Evolutionary conservation across 2,329 filamentous ascomycete genomes (phyloP).

Genomic region (Sarocladium strictum): DNA sequence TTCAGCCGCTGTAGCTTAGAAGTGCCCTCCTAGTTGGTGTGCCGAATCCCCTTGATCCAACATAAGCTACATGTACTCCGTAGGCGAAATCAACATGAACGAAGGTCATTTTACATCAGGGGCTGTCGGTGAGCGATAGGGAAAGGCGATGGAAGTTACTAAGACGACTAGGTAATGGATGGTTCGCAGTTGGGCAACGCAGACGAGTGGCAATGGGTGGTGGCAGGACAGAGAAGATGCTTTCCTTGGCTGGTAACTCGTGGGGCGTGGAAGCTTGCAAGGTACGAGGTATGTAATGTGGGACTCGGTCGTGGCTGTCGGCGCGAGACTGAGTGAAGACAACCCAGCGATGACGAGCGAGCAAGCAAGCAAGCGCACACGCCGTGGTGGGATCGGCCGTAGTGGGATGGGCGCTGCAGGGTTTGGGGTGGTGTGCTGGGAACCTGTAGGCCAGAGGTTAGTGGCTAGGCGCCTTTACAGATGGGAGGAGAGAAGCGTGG

Average conservation of each 20-base stretch:
- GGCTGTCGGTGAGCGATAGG: background rate
- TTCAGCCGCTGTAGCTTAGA: too few species aligned
- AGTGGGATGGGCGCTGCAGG: constrained; percentile 12
- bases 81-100: background rate
- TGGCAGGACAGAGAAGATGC: too few species aligned
- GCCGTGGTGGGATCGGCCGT: constrained; percentile 10
- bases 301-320: constrained; percentile 1
- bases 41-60: too few species aligned
- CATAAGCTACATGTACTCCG: too few species aligned
- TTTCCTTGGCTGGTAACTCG: too few species aligned
- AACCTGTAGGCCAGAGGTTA: background rate
- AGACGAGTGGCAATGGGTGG: background rate
- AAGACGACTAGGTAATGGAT: constrained; percentile 4
- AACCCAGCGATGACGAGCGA: constrained; percentile 10
- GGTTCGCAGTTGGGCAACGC: background rate
- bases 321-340: background rate
- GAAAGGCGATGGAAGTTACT: background rate
- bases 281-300: background rate
- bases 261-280: background rate
- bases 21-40: too few species aligned
- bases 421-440: constrained; percentile 5
- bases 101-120: background rate
- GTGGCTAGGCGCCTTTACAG: constrained; percentile 2
- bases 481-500: background rate
- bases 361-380: too few species aligned